Conservation (phyloP, 2,329 filamentous ascomycete genomes). For the Microdochium bolleyi region DNA sequence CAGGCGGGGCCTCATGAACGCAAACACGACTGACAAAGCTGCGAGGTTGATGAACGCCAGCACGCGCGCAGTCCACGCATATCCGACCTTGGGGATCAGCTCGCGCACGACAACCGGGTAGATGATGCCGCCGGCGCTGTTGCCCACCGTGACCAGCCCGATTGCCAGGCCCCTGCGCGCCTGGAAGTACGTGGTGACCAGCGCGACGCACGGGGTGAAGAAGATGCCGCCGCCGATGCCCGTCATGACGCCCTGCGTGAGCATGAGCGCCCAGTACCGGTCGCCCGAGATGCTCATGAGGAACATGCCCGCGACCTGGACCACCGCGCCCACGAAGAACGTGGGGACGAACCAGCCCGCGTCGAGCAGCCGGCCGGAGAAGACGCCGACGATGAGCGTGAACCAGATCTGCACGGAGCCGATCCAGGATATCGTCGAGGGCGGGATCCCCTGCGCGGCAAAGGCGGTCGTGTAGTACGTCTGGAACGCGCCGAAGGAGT, state of each 20-base stretch:
- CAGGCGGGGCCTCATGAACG: conserved; percentile 21
- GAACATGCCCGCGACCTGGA: conserved; percentile 36
- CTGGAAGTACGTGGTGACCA: conserved; percentile 45
- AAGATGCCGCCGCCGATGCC: conserved; percentile 34
- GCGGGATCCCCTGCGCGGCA: conserved; percentile 9
- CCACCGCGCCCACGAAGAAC: conserved; percentile 25
- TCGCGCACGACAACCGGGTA: conserved; percentile 15
- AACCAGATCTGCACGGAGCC: conserved; percentile 35
- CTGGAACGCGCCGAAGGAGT: conserved; percentile 36
- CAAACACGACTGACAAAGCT: conserved; percentile 64
- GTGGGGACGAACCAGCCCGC: conserved; percentile 31
- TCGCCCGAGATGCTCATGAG: conserved; percentile 27
- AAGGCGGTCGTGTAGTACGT: conserved; percentile 31
- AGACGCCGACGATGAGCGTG: conserved; percentile 29
- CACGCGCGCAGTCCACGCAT: conserved; percentile 22
- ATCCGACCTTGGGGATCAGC: conserved; percentile 19
- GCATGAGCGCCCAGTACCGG: conserved; percentile 14
- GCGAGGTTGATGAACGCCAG: conserved; percentile 60
- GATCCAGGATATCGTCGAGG: conserved; percentile 34
- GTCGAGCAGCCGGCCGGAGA: conserved; percentile 34
- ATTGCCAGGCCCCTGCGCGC: conserved; percentile 37
- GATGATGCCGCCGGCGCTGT: conserved; percentile 60
- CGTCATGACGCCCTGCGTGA: conserved; percentile 21
- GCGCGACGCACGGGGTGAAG: conserved; percentile 41
- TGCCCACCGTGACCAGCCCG: conserved; percentile 28